These are phyloP conservation scores for Fragilariopsis cylindrus DNA, from an alignment of 108 stramenopile species.

Conservation along the genomic window DNA sequence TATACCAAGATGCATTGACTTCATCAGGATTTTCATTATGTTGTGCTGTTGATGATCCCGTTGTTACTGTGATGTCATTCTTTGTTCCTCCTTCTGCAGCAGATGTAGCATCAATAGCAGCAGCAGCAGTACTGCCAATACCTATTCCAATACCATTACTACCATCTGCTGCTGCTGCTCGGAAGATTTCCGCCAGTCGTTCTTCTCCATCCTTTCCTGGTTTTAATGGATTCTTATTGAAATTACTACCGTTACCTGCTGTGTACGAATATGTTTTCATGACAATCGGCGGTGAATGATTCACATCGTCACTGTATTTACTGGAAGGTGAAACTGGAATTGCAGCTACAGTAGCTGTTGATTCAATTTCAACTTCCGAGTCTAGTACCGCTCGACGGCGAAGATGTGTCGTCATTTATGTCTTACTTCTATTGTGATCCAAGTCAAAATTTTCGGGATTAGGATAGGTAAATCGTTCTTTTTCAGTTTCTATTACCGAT, in stretches of 20 bases:
- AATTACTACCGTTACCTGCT: background rate
- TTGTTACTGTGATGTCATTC: background rate
- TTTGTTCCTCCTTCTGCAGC: background rate
- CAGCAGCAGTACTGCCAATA: background rate
- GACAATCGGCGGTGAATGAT: no score
- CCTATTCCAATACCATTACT: background rate
- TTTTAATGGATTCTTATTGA: constrained; percentile 16
- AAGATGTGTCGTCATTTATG: no score
- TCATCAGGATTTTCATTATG: background rate
- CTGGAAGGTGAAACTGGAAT: no score
- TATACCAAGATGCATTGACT: background rate
- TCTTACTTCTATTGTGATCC: no score
- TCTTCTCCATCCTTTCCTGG: constrained; percentile 3
- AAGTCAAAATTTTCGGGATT: no score
- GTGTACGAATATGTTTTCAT: background rate
- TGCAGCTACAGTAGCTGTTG: no score
- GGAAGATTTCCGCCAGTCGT: background rate
- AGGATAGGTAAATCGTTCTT: no score
- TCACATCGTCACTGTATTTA: no score
- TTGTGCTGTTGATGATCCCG: background rate
- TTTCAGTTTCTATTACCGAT: no score
- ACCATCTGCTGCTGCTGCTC: background rate
- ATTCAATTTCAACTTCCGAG: no score
- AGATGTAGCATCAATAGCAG: background rate
- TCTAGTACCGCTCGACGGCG: no score